Percentiles rank a stretch among this genome's conserved stretches.
phyloP scores from a whole-genome alignment of 2,329 filamentous ascomycete genomes.

The Onygena corvina region DNA sequence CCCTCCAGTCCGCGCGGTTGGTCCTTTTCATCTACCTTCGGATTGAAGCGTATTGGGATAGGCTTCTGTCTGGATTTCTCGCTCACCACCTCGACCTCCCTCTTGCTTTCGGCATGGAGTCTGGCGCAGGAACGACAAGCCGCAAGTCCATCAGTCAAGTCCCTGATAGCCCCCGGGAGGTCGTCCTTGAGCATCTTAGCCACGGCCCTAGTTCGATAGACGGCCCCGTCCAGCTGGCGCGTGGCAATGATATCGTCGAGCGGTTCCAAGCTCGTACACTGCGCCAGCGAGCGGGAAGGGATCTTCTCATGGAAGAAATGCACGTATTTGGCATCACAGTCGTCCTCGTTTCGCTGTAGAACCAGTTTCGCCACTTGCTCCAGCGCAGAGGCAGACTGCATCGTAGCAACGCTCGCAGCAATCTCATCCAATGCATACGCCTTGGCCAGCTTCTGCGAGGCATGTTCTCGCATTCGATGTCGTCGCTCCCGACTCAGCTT shows the following conservation, averaged over 20 bases:
- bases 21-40: slow-evolving; percentile 47
- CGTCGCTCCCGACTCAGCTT: slow-evolving; percentile 65
- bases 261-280: slow-evolving; percentile 55
- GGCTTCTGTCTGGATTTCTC: slow-evolving; percentile 25
- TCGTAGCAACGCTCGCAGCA: slow-evolving; percentile 67
- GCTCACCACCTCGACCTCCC: slow-evolving; percentile 43
- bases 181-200: slow-evolving; percentile 67
- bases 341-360: slow-evolving; percentile 54
- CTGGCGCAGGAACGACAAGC: slow-evolving; percentile 43
- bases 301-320: slow-evolving; percentile 91
- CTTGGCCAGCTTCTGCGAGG: slow-evolving; percentile 61
- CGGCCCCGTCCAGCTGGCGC: slow-evolving; percentile 51
- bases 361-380: slow-evolving; percentile 66
- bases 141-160: slow-evolving; percentile 56
- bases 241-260: slow-evolving; percentile 57
- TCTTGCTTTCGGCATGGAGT: slow-evolving; percentile 40
- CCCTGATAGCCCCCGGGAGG: slow-evolving; percentile 54
- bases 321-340: slow-evolving; percentile 71
- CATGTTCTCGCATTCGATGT: slow-evolving; percentile 68
- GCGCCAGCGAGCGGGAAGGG: slow-evolving; percentile 58
- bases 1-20: slow-evolving; percentile 64
- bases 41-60: slow-evolving; percentile 34
- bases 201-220: slow-evolving; percentile 59
- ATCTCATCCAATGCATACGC: slow-evolving; percentile 76
- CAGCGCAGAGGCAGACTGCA: slow-evolving; percentile 66